Base-by-base conservation (phyloP, 306 rosid species). In the Calophaca sinica region DNA sequence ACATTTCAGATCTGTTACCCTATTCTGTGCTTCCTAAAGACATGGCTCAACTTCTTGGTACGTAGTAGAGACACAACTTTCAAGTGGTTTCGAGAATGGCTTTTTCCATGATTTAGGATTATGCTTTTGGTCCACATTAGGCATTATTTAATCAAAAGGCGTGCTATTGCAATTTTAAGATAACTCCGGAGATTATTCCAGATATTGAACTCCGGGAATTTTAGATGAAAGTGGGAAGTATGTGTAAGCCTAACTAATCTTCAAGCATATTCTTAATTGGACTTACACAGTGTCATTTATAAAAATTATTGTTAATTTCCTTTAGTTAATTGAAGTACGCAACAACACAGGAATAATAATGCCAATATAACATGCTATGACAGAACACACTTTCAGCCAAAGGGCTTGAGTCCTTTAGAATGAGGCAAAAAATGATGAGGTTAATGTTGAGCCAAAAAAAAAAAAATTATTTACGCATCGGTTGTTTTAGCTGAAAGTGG, bases 81-180 rank as follows among this genome's bases (percentile, higher is more conserved):
- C 26, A 20, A 20, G 26, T 20, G 26, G 26, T 1, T 20, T 20
- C 26, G 26, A 20, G 26, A 20, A 33, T 33, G 36, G 4, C 48
- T 62, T 52, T 62, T 42, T 45, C 54, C n/a, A 55, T 46, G 53
- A 2, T 14, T 45, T 31, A 33, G 26, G 26, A 20, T 20, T 20
- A 20, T 20, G 26, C 26, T 20, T 20, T 20, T 20, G 26, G 64
- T 48, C 65, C 71, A 58, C 65, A 50, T 31, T 3, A 58, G 35
- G 60, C 60, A 32, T 79, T 51, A 38, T 41, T 73, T 59, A 60
- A 65, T 55, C 10, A 48, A 5, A 33, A 33, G 36, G 36, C 36
- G 26, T 20, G 26, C 26, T 20, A 4, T 33, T 33, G 36, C 4
- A 33, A 0, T 33, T 33, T 1, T 2, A 33, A 33, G 13, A 20